Evolutionary conservation across 2,329 filamentous ascomycete species (phyloP), one percentile per base, ranked within the genome.

Genomic region (Magnaporthiopsis incrustans): DNA sequence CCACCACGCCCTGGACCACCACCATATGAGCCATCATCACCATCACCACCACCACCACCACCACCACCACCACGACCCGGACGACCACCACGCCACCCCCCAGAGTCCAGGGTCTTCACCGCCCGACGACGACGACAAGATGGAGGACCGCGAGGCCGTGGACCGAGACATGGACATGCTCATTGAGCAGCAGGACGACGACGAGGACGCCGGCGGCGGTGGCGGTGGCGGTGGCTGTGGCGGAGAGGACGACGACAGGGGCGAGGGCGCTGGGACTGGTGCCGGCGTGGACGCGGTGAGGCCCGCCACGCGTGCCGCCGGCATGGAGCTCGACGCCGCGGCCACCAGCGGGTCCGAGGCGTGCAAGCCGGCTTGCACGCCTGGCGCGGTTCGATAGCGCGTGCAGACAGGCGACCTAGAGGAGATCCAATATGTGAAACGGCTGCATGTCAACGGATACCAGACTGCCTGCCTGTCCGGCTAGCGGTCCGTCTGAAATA

Each of bases 101-200:
- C 63, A 53, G 6, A 53, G 27, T 57, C 12, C 64, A 58, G 38
- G 44, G 64, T 64, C 10, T 67, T 69, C 4, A 15, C 61, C 27
- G 11, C 30, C 61, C n/a, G 71, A 68, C 38, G 59, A 66, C 10
- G 67, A 70, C 38, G 69, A 70, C 56, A 72, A 14, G 70, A 73
- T 50, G 70, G 76, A 14, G 44, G 76, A 75, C 3, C 74, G 77
- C 10, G 77, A 78, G 58, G 74, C 77, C 1, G 77, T 82, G 35
- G 80, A 83, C 56, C 74, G 76, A 22, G 81, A 84, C 64, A 67
- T 83, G 66, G 81, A 82, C 59, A 82, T 83, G 80, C 67, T 84
- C 64, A 81, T 83, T 50, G 77, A 80, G 64, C 78, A 80, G 57
- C 73, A 76, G 33, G 75, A 77, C 26, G 78, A 76, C 0, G 79